These are phyloP conservation scores for Metschnikowia arizonensis DNA, from an alignment of 805 yeast species.

Conservation along the genomic window DNA sequence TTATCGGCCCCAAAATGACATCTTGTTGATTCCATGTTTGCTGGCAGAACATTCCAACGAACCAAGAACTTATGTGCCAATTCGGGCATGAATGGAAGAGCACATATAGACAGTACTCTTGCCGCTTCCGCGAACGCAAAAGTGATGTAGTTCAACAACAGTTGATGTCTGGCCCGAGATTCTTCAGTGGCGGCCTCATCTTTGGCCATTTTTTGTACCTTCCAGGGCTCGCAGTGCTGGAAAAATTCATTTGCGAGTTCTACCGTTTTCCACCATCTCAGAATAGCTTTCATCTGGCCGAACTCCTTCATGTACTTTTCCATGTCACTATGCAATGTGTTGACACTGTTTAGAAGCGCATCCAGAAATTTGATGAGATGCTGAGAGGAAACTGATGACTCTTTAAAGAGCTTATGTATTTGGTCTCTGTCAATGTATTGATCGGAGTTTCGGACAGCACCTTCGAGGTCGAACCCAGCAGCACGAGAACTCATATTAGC, in stretches of 20 bases:
- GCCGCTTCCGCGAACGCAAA: constrained; percentile 66
- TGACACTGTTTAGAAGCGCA: constrained; percentile 10
- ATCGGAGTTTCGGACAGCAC: constrained; percentile 35
- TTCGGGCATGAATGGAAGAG: constrained; percentile 71
- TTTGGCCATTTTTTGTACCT: constrained; percentile 28
- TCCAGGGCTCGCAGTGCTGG: constrained; percentile 78
- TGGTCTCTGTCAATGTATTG: background rate
- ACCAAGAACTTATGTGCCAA: constrained; percentile 55
- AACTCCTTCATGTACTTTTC: constrained; percentile 41
- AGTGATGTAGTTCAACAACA: constrained; percentile 48
- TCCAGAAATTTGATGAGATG: constrained; percentile 4
- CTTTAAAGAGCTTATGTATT: background rate
- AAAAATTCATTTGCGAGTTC: constrained; percentile 62
- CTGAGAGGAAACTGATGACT: background rate
- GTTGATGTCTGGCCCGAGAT: constrained; percentile 8
- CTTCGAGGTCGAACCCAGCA: constrained; percentile 61
- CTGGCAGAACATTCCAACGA: constrained; percentile 48
- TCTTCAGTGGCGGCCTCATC: constrained; percentile 18
- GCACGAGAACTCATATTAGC: constrained; percentile 75
- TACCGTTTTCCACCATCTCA: constrained; percentile 55
- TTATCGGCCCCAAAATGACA: constrained; percentile 57
- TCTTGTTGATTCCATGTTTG: constrained; percentile 39
- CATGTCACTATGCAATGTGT: constrained; percentile 27
- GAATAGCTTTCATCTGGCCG: constrained; percentile 54
- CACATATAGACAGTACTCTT: constrained; percentile 60